These are phyloP conservation scores for Globisporangium parvum DNA, from an alignment of 352 stramenopile species.

Conservation along the genomic window DNA sequence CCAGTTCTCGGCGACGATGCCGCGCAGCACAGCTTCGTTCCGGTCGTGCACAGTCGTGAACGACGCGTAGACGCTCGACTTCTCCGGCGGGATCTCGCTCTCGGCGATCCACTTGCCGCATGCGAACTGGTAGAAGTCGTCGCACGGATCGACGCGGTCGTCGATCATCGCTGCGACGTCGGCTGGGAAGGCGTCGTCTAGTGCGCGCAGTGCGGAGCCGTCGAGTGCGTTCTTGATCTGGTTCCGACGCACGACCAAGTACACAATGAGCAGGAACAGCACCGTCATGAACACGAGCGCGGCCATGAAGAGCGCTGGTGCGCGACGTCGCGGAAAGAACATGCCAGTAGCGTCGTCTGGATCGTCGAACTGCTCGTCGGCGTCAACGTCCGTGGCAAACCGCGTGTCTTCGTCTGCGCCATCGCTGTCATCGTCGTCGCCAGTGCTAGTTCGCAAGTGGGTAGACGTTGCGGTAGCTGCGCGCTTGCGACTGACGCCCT, in stretches of 20 bases:
- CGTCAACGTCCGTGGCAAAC: background rate
- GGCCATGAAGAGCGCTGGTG: conserved; percentile 18
- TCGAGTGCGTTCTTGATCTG: conserved; percentile 24
- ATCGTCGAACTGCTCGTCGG: conserved; percentile 9
- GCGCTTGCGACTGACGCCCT: conserved; percentile 3
- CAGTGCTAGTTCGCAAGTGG: background rate
- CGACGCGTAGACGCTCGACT: conserved; percentile 17
- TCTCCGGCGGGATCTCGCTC: conserved; percentile 22
- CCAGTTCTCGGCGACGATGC: conserved; percentile 35
- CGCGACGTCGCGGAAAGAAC: conserved; percentile 15
- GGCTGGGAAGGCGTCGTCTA: conserved; percentile 9
- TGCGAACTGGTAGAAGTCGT: conserved; percentile 29
- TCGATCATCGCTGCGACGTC: conserved; percentile 24
- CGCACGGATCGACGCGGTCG: conserved; percentile 18
- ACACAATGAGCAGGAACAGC: conserved; percentile 39
- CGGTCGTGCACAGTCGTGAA: conserved; percentile 21
- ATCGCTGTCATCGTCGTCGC: background rate
- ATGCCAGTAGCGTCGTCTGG: background rate
- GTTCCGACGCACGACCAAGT: conserved; percentile 29
- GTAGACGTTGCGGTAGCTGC: background rate
- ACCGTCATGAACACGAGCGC: conserved; percentile 21
- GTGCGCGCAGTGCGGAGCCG: conserved; percentile 21
- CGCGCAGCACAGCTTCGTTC: conserved; percentile 23
- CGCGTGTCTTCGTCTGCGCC: too few relatives aligned
- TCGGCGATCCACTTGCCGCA: conserved; percentile 26